Evolutionary conservation across 2,329 filamentous ascomycete species (phyloP).

Genomic region (Trichophyton simii): DNA sequence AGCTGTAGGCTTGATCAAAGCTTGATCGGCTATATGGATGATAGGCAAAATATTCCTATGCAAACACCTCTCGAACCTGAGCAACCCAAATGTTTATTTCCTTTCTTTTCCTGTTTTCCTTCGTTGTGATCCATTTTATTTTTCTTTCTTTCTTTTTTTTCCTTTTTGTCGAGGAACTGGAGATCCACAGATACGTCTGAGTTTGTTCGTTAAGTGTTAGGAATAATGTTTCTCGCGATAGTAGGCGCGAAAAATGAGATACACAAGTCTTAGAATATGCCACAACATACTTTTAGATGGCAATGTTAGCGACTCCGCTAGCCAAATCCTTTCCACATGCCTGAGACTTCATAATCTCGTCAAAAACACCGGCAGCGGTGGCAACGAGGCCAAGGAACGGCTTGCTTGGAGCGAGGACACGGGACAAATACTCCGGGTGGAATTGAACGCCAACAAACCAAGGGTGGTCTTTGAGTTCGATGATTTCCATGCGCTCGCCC

Average conservation of each 20-base stretch:
- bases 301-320: not conserved
- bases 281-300: not conserved
- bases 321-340: not conserved
- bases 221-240: not conserved
- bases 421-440: constrained; percentile 73
- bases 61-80: not conserved
- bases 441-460: constrained; percentile 81
- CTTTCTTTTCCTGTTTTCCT: not conserved
- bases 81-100: not conserved
- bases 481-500: constrained; percentile 67
- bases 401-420: constrained; percentile 60
- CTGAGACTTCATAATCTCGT: constrained; percentile 20
- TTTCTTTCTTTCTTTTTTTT: no score
- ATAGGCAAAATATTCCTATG: not conserved
- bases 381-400: constrained; percentile 79
- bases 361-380: constrained; percentile 57
- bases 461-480: constrained; percentile 71
- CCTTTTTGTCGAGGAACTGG: no score
- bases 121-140: no score
- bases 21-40: not conserved
- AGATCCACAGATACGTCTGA: not conserved
- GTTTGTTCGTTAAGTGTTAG: not conserved
- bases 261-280: not conserved
- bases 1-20: not conserved
- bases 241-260: not conserved